Conservation (phyloP, 139 green algal genomes). For the Ulvella scutata region DNA sequence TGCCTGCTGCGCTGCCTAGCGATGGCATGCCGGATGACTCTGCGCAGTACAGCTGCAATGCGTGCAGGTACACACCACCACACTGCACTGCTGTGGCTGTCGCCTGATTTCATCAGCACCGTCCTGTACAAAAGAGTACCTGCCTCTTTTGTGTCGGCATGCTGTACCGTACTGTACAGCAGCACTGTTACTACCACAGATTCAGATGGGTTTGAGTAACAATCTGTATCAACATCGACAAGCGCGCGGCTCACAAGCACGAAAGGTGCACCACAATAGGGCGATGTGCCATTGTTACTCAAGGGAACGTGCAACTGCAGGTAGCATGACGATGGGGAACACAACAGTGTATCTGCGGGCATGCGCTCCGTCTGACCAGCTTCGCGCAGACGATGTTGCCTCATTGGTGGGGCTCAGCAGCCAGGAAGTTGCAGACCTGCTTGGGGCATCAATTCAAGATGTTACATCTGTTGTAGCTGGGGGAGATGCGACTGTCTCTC, state of each 20-base stretch:
- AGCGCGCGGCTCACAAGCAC: background rate
- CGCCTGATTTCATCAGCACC: no score
- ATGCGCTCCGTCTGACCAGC: background rate
- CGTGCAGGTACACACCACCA: background rate
- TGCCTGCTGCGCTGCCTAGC: no score
- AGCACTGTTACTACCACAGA: no score
- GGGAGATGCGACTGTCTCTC: background rate
- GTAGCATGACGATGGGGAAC: background rate
- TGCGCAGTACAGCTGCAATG: background rate
- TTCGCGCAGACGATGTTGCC: background rate
- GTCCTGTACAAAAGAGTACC: no score
- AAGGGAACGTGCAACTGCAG: no score
- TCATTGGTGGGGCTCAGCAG: background rate
- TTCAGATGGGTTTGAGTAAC: no score
- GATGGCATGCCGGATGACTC: background rate
- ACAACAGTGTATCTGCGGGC: background rate
- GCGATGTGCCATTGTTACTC: background rate
- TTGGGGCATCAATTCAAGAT: background rate
- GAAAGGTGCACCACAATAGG: no score
- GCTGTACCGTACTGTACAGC: no score
- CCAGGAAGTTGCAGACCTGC: background rate
- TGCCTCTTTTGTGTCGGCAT: no score
- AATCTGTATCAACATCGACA: background rate
- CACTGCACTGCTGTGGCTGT: no score
- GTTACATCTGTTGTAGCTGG: background rate